phyloP scores from a whole-genome alignment of 257 asterid species.

The Nicotiana obtusifolia region DNA sequence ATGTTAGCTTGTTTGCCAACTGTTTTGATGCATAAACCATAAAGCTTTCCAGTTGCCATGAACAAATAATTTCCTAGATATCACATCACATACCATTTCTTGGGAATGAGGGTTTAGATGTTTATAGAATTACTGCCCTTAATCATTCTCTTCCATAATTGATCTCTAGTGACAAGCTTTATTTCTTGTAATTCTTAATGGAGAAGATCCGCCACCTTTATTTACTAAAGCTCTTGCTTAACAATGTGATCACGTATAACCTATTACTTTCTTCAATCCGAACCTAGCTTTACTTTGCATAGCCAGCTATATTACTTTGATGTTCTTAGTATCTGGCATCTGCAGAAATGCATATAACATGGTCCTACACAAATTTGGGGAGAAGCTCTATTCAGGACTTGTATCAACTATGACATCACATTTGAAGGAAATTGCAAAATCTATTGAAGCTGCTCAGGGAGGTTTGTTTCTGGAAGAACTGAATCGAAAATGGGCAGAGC shows the following conservation, averaged over 20 bases:
- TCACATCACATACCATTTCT: background rate
- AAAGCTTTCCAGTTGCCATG: background rate
- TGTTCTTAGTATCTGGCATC: background rate
- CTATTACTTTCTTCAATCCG: background rate
- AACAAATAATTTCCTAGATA: background rate
- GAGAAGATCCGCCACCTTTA: background rate
- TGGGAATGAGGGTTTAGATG: background rate
- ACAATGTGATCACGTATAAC: background rate
- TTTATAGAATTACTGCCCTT: background rate
- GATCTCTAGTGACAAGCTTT: background rate
- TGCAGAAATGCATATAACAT: constrained; percentile 35
- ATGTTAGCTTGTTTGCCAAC: background rate
- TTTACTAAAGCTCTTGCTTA: background rate
- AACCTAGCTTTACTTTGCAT: background rate
- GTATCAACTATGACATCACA: constrained; percentile 32
- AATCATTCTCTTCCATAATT: background rate
- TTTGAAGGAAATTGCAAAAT: constrained; percentile 28
- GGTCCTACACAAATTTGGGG: constrained; percentile 37
- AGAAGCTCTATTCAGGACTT: constrained; percentile 32
- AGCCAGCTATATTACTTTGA: background rate
- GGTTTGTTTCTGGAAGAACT: constrained; percentile 30
- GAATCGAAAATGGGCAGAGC: constrained; percentile 29
- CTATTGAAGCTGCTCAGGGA: constrained; percentile 26
- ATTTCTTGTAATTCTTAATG: background rate
- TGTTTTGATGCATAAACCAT: background rate